Evolutionary conservation across 2,329 filamentous ascomycete genomes (phyloP), one percentile per base, ranked within the genome.

Genomic region (Chaetomium olivaceum): DNA sequence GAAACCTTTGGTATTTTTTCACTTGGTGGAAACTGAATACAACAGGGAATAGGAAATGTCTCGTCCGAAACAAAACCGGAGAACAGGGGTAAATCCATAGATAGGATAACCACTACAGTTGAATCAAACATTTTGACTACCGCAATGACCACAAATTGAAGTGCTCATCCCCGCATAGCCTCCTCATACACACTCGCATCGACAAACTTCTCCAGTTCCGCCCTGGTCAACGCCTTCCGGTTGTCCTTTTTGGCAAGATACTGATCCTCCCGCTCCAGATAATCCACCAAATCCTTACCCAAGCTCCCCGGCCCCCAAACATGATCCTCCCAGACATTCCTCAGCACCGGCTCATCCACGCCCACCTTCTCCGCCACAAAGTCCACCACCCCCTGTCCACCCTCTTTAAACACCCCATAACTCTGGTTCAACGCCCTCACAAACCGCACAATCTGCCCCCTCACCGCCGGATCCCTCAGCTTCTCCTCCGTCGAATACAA

Each of bases 401-500:
- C 64, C 3, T 64, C 70, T 25, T 39, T 62, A 66, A 77, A 77
- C 16, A 75, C 67, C 1, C 69, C 68, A 14, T 73, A 72, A 9
- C 75, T 73, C 63, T 73, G 68, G 54, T 73, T 72, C 36, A 77
- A 66, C 21, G 72, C 71, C 33, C 69, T 67, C 58, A 77, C 57
- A 58, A 74, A 77, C 6, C 60, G 66, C 21, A 77, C 71, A 46
- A 77, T 77, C 60, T 74, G 70, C 57, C 63, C 65, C 27, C 75
- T 69, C 65, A 68, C 74, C 14, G 61, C 64, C 11, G 73, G 50
- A 61, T 77, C 71, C 7, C 63, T 61, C 29, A 77, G 70, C 70
- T 76, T 76, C 62, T 76, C 71, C 14, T 69, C 62, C 2, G 75
- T 77, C 19, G 74, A 74, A 57, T 74, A 74, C 33, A 77, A 66